Conservation (phyloP, 1,139 yeast species). For the Suhomyces kunorum region DNA sequence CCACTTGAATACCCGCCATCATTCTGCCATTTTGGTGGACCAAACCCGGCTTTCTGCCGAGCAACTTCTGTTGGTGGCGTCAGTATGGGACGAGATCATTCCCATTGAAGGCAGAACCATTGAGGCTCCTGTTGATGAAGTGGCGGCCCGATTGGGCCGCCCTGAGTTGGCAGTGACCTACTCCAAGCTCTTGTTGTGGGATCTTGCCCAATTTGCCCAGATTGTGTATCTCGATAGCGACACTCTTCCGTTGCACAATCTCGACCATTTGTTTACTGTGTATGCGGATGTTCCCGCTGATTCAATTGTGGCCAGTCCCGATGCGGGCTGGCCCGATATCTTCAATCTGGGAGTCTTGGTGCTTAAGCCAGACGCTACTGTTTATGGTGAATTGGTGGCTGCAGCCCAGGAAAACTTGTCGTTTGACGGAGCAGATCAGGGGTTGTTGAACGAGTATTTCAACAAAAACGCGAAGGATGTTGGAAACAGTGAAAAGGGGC, state of each 20-base stretch:
- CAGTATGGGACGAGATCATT: constrained; percentile 28
- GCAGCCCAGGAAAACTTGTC: constrained; percentile 19
- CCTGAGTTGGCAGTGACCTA: constrained; percentile 32
- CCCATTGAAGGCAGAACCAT: constrained; percentile 25
- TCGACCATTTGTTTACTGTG: constrained; percentile 28
- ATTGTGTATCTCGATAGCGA: constrained; percentile 35
- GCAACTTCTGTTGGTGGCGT: constrained; percentile 20
- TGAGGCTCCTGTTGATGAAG: constrained; percentile 23
- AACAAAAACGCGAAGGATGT: constrained; percentile 16
- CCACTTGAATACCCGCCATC: constrained; percentile 21
- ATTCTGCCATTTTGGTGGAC: constrained; percentile 27
- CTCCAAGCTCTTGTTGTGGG: constrained; percentile 33
- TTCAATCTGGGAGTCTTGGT: constrained; percentile 37
- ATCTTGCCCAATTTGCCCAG: constrained; percentile 25
- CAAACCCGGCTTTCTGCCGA: constrained; percentile 19
- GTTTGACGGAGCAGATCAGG: constrained; percentile 41
- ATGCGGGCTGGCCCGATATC: constrained; percentile 42
- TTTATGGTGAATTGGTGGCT: constrained; percentile 22
- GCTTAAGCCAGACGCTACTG: constrained; percentile 25
- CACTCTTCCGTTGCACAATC: constrained; percentile 28
- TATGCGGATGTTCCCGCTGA: constrained; percentile 16
- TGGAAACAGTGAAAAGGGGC: no score
- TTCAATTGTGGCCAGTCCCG: constrained; percentile 33
- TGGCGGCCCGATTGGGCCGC: constrained; percentile 26
- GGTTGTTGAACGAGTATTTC: constrained; percentile 34